Percentiles rank a stretch among this genome's conserved stretches.
Evolutionary conservation across 2,329 filamentous ascomycete species (phyloP).

Genomic region (Calcarisporium arbuscula): DNA sequence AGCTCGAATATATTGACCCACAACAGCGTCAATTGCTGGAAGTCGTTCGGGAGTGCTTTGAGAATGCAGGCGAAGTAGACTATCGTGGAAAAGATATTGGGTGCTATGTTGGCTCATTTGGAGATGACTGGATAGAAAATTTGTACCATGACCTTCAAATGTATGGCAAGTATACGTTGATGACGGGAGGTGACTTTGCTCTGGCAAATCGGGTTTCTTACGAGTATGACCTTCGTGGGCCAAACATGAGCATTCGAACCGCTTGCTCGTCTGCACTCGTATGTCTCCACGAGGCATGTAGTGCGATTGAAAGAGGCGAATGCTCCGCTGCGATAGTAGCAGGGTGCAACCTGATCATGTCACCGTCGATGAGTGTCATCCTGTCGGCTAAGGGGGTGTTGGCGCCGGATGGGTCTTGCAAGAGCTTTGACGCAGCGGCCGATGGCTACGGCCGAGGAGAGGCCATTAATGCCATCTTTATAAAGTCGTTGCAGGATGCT

Average conservation of each 20-base stretch:
- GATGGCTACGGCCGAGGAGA: constrained; percentile 38
- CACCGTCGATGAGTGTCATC: too few relatives aligned
- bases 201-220: constrained; percentile 24
- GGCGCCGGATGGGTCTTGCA: not conserved
- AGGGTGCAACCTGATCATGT: too few relatives aligned
- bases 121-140: constrained; percentile 13
- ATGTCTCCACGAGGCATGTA: too few relatives aligned
- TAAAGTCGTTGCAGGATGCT: constrained; percentile 36
- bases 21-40: constrained; percentile 24
- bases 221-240: constrained; percentile 19
- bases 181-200: constrained; percentile 15
- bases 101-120: constrained; percentile 11
- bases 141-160: too few relatives aligned
- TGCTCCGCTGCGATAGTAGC: too few relatives aligned
- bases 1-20: constrained; percentile 23
- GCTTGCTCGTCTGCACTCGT: too few relatives aligned
- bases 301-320: too few relatives aligned
- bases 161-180: too few relatives aligned
- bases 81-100: constrained; percentile 6
- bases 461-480: constrained; percentile 29
- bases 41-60: constrained; percentile 15
- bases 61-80: constrained; percentile 7
- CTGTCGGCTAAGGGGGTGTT: not conserved
- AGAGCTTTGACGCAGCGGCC: not conserved
- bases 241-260: too few relatives aligned